Conservation (phyloP, 306 rosid species). For the Cucurbita pepo region DNA sequence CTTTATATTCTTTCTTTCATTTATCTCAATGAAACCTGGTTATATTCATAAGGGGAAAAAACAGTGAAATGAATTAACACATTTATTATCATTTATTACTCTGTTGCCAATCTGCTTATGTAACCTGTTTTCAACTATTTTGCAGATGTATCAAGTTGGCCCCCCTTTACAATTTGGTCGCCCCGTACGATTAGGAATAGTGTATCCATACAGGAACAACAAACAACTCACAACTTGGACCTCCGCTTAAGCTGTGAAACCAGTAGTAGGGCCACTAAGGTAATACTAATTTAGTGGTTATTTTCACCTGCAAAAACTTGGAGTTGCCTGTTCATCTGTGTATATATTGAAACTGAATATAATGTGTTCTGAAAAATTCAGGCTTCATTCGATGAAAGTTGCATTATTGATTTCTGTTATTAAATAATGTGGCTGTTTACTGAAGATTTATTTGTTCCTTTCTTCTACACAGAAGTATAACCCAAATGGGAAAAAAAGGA, state of each 20-base stretch:
- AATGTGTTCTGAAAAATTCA: neutral
- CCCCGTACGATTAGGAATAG: neutral
- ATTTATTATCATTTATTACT: neutral
- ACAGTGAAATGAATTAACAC: neutral
- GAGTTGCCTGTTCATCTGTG: neutral
- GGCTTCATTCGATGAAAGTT: neutral
- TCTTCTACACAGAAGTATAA: neutral
- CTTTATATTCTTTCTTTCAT: no score
- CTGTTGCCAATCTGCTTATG: neutral
- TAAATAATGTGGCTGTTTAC: neutral
- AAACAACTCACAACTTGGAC: neutral
- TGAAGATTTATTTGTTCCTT: neutral
- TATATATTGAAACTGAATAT: neutral
- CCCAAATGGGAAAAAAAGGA: neutral
- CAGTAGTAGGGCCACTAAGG: conserved; percentile 1
- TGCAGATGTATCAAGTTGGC: conserved; percentile 8
- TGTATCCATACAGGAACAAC: neutral
- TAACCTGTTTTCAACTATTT: neutral
- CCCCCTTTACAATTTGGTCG: neutral
- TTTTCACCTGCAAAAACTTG: neutral
- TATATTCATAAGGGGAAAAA: no score
- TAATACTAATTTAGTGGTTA: neutral
- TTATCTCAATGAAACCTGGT: no score
- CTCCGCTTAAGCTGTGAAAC: neutral
- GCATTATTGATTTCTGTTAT: neutral